phyloP scores from a whole-genome alignment of 768 basidiomycete genomes.

The Collybia sp. region DNA sequence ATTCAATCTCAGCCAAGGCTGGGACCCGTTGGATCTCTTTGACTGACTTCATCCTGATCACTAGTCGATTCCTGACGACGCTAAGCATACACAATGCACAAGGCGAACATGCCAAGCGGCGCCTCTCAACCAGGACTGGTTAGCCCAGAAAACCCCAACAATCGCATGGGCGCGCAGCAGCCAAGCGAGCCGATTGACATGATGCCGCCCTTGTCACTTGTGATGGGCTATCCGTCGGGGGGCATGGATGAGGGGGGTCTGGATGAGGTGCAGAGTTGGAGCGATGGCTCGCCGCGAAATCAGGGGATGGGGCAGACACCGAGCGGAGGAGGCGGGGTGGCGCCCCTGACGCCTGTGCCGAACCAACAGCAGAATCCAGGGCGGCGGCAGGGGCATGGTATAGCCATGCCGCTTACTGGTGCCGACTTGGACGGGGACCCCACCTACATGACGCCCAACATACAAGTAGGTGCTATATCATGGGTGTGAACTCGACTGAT shows the following conservation, averaged over 20 bases:
- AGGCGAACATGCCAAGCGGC: too few species aligned
- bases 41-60: too few species aligned
- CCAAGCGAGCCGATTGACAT: slow-evolving; percentile 32
- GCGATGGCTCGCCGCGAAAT: slow-evolving; percentile 19
- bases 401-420: slow-evolving; percentile 19
- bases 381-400: slow-evolving; percentile 5
- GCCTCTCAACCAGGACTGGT: too few species aligned
- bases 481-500: not conserved
- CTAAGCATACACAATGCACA: too few species aligned
- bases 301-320: slow-evolving; percentile 16
- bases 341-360: slow-evolving; percentile 21
- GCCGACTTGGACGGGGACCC: slow-evolving; percentile 19
- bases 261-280: slow-evolving; percentile 10
- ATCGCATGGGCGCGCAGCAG: slow-evolving; percentile 17
- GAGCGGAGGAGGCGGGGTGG: slow-evolving; percentile 21
- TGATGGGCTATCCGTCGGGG: slow-evolving; percentile 22
- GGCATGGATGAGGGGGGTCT: slow-evolving; percentile 22
- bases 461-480: slow-evolving; percentile 19
- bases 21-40: too few species aligned
- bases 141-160: slow-evolving; percentile 13
- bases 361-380: too few species aligned
- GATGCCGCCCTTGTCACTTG: slow-evolving; percentile 53
- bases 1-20: too few species aligned
- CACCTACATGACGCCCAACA: slow-evolving; percentile 29
- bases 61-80: too few species aligned